Conservation (phyloP, 163 green algal genomes). For the Chlamydomonas reinhardtii region DNA sequence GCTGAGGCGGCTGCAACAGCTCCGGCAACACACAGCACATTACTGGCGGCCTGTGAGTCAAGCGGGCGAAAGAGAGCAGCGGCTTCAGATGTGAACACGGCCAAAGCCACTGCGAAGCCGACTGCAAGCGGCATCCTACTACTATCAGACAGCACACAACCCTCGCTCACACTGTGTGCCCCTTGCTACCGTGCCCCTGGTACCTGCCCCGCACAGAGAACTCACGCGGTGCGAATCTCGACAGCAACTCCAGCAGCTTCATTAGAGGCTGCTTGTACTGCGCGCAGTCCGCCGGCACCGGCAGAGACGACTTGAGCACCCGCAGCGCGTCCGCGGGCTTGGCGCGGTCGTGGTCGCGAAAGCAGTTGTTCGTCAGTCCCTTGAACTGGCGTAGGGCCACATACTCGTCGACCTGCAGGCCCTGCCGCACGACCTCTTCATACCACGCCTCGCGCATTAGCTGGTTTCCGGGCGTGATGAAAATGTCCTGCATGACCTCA, state of each 20-base stretch:
- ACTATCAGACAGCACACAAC: too few relatives aligned
- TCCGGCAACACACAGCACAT: too few relatives aligned
- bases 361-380: background rate
- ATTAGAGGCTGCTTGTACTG: background rate
- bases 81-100: too few relatives aligned
- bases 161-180: too few relatives aligned
- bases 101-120: too few relatives aligned
- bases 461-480: background rate
- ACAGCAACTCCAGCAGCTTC: background rate
- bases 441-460: background rate
- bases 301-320: background rate
- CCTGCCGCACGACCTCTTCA: background rate
- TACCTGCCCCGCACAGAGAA: background rate
- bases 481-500: background rate
- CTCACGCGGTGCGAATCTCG: background rate
- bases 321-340: background rate
- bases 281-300: background rate
- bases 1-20: too few relatives aligned
- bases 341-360: background rate
- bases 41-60: too few relatives aligned
- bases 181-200: too few relatives aligned
- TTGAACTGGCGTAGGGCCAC: background rate
- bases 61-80: too few relatives aligned
- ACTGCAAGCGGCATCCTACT: too few relatives aligned
- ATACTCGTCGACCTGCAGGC: background rate